phyloP scores from a whole-genome alignment of 371 early-diverging fungal genomes.

The Polyrhizophydium stewartii region DNA sequence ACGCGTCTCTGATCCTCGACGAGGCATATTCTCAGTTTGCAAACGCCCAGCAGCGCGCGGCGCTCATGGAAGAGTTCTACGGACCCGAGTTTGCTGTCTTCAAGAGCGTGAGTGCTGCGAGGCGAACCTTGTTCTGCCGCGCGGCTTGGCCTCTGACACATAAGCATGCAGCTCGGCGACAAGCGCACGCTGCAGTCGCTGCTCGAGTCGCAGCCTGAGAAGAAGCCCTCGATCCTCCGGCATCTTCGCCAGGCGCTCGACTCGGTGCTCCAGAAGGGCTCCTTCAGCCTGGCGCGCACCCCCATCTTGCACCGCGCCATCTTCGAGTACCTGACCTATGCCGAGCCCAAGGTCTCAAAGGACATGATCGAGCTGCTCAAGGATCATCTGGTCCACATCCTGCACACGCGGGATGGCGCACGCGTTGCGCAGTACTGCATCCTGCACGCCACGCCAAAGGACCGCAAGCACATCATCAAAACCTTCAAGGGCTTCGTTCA shows the following conservation, averaged over 20 bases:
- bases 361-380: slow-evolving; percentile 73
- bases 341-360: slow-evolving; percentile 21
- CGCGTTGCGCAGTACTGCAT: slow-evolving; percentile 78
- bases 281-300: slow-evolving; percentile 55
- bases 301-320: slow-evolving; percentile 85
- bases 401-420: slow-evolving; percentile 90
- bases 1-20: slow-evolving; percentile 80
- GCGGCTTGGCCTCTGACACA: no score
- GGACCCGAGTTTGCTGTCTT: slow-evolving; percentile 88
- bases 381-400: slow-evolving; percentile 78
- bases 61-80: slow-evolving; percentile 87
- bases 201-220: slow-evolving; percentile 63
- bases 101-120: slow-evolving; percentile 39
- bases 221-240: slow-evolving; percentile 70
- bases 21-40: slow-evolving; percentile 79
- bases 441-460: slow-evolving; percentile 72
- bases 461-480: slow-evolving; percentile 86
- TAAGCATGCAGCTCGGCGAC: slow-evolving; percentile 7
- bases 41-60: slow-evolving; percentile 68
- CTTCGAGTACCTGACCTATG: slow-evolving; percentile 67
- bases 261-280: slow-evolving; percentile 79
- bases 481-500: slow-evolving; percentile 75
- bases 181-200: slow-evolving; percentile 59
- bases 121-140: not conserved
- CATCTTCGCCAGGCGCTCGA: slow-evolving; percentile 65